Evolutionary conservation across 2,329 filamentous ascomycete genomes (phyloP).

Genomic region (Lizonia empirigonia): DNA sequence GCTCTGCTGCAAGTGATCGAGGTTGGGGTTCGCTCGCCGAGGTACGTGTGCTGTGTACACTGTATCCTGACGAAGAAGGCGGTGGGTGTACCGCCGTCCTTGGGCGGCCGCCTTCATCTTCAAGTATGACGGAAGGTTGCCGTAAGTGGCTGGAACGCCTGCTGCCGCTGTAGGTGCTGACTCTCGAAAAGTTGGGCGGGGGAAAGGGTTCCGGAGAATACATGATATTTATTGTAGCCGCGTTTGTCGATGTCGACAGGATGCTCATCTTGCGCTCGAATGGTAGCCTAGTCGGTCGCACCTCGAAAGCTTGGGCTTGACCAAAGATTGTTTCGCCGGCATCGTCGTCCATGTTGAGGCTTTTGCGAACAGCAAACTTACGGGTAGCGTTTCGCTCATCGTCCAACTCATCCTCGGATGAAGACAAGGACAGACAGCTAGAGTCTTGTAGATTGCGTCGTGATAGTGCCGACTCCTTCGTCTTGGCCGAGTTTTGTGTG

Average conservation of each 20-base stretch:
- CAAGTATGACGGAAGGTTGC: constrained; percentile 48
- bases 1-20: constrained; percentile 33
- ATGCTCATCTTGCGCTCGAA: constrained; percentile 43
- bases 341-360: constrained; percentile 42
- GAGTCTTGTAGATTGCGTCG: constrained; percentile 45
- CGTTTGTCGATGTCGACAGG: constrained; percentile 42
- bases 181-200: constrained; percentile 25
- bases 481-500: constrained; percentile 37
- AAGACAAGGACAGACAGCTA: constrained; percentile 49
- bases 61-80: constrained; percentile 34
- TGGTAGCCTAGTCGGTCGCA: constrained; percentile 34
- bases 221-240: constrained; percentile 49
- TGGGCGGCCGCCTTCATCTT: constrained; percentile 41
- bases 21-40: constrained; percentile 45
- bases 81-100: constrained; percentile 31
- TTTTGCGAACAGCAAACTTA: constrained; percentile 37
- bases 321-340: constrained; percentile 46
- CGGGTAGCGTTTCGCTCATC: constrained; percentile 12
- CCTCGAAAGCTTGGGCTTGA: constrained; percentile 46
- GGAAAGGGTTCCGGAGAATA: constrained; percentile 42
- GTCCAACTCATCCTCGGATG: constrained; percentile 47
- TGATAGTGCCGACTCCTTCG: constrained; percentile 42
- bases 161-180: constrained; percentile 28
- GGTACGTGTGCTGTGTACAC: constrained; percentile 39
- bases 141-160: constrained; percentile 40